Conservation (phyloP, 2,329 filamentous ascomycete genomes). For the Colletotrichum karsti region DNA sequence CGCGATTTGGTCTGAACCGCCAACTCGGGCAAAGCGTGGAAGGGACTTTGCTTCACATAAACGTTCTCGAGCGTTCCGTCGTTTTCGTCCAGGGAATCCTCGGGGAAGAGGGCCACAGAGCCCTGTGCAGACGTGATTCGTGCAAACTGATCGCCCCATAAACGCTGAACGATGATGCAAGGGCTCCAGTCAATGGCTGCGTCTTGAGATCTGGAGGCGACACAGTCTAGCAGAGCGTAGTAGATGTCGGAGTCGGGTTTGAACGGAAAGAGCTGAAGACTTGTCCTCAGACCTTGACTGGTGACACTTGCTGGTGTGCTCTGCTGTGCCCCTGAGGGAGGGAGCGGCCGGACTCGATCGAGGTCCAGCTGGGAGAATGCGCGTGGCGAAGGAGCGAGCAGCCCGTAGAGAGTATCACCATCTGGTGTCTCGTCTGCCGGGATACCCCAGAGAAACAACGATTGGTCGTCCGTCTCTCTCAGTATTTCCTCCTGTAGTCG, state of each 20-base stretch:
- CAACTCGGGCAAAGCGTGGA: constrained; percentile 7
- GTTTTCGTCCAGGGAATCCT: neutral
- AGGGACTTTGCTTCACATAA: constrained; percentile 4
- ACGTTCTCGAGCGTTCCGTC: neutral
- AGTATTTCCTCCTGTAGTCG: constrained; percentile 27
- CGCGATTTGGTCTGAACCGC: neutral
- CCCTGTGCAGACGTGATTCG: neutral
- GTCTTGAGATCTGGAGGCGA: neutral
- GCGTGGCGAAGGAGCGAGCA: neutral
- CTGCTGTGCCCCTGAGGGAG: neutral
- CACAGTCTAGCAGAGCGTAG: constrained; percentile 5
- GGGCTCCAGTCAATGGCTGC: neutral
- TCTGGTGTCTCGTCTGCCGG: neutral
- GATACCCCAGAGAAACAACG: constrained; percentile 8
- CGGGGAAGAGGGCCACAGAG: neutral
- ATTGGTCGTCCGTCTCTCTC: constrained; percentile 15
- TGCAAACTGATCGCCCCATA: constrained; percentile 15
- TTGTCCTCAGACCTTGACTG: constrained; percentile 3
- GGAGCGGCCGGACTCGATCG: neutral
- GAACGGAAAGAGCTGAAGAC: neutral
- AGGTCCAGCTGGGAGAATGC: neutral
- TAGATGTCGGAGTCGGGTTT: neutral
- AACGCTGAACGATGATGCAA: neutral
- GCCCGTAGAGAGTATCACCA: neutral
- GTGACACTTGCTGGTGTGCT: neutral